Base-by-base conservation (phyloP, 495 filamentous ascomycete species). In the Emericellopsis terricola region DNA sequence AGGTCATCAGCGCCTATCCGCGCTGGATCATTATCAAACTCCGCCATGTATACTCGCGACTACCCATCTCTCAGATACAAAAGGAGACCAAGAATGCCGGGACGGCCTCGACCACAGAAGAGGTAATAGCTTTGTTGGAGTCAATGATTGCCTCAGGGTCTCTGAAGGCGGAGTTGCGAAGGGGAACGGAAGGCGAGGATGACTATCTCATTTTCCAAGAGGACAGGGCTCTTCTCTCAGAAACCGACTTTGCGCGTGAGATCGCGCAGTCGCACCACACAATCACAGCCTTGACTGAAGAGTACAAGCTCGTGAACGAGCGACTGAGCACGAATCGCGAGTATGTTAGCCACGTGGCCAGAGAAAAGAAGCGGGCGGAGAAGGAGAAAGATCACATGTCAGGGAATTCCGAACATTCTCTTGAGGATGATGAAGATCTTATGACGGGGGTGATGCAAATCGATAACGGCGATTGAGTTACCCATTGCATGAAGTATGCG, bases 361-460 rank as follows among this genome's bases (percentile, higher is more conserved):
- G 53, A 40, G 56, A 59, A 33, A 57, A 60, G 34, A 67, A 59
- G 43, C 49, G 48, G 15, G 17, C 34, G 27, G 55, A 56, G 18
- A 46, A 51, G 33, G 37, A 47, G 37, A 36, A 50, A 49, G 26
- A 42, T 1, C 44, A 50, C n/a, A 61, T 55, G 19, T 42, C 48
- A 29, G 46, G 37, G 19, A 40, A 44, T 38, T 50, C 51, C 19
- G 57, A 50, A 34, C 43, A 42, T 3, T 45, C 53, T 20, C 56
- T 66, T 3, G 57, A 68, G 28, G 71, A 76, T 31, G 71, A 76
- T 31, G 71, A 76, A 40, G 71, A 78, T 41, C 52, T 78, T 15
- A 76, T 78, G 72, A 69, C 56, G 19, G 65, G 67, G 28, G 28
- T 57, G 6, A 13, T 45, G 15, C n/a, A n/a, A n/a, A 26, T 26